Percentiles rank a stretch among this genome's conserved stretches.
Evolutionary conservation across 2,329 filamentous ascomycete genomes (phyloP).

Genomic region (Penicillium digitatum): DNA sequence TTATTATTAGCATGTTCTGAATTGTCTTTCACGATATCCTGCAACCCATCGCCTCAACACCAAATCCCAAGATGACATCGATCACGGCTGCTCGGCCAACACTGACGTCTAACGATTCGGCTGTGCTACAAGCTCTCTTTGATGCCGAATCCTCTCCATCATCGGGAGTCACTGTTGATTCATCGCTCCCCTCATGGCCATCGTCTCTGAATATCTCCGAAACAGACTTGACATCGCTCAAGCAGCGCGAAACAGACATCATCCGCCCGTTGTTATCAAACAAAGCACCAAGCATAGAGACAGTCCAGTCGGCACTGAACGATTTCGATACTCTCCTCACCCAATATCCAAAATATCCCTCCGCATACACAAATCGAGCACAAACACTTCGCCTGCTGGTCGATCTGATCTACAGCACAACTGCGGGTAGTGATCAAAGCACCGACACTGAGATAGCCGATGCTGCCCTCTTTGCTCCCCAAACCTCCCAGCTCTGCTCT

Average conservation of each 20-base stretch:
- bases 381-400: slow-evolving; percentile 45
- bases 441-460: slow-evolving; percentile 11
- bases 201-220: slow-evolving; percentile 34
- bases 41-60: not conserved
- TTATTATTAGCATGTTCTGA: not conserved
- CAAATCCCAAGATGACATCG: slow-evolving; percentile 17
- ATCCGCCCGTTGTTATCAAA: slow-evolving; percentile 36
- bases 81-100: slow-evolving; percentile 24
- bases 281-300: slow-evolving; percentile 16
- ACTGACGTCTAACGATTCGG: slow-evolving; percentile 44
- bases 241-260: slow-evolving; percentile 40
- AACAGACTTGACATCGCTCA: slow-evolving; percentile 36
- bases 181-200: slow-evolving; percentile 41
- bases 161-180: slow-evolving; percentile 37
- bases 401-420: slow-evolving; percentile 15
- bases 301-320: slow-evolving; percentile 33
- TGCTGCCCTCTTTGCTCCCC: slow-evolving; percentile 25
- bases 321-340: slow-evolving; percentile 44
- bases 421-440: not conserved
- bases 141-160: slow-evolving; percentile 44
- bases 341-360: slow-evolving; percentile 49
- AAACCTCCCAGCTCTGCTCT: slow-evolving; percentile 19
- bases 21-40: not conserved
- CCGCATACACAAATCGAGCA: slow-evolving; percentile 55
- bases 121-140: slow-evolving; percentile 46